Evolutionary conservation across 805 yeast species (phyloP), one percentile per base, ranked within the genome.

Genomic region (Zygosaccharomyces kombuchaensis): DNA sequence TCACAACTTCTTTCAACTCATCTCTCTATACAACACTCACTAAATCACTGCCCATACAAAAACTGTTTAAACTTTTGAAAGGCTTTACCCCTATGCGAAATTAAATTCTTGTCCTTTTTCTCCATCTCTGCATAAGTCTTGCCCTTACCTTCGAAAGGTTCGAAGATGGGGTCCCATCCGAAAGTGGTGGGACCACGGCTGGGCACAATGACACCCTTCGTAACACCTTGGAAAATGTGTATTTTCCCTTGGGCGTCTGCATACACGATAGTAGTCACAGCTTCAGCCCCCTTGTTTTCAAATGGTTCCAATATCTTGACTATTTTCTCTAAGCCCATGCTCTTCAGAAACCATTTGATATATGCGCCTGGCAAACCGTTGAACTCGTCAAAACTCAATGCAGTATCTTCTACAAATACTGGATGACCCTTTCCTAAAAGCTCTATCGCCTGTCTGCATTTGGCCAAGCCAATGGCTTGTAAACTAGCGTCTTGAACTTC

Each of bases 101-200:
- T 85, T 16, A 74, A 63, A 67, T 93, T 90, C 72, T 95, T 93
- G 25, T 75, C 71, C 1, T 65, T 60, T 61, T 85, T 86, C 43
- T 77, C 81, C 90, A 93, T 80, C 66, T 93, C 97, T 9, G 97
- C 98, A 61, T 88, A 90, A 0, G 93, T 85, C 16, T 75, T 68
- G 2, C 96, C 96, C 22, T 71, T 69, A 7, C 58, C 48, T 40
- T 57, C 65, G 1, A 49, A 34, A 2, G 99, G 99, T 68, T 83
- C 75, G 65, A 93, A 93, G 41, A 87, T 70, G 6, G 96, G 81
- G 68, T 93, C 97, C 95, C 96, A 93, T 1, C 99, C 99, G 63
- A 93, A 93, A 48, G 77, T 75, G 10, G 80, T 76, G 6, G 87
- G 87, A 1, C 97, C 97, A 48, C 95, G 71, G 29, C 81, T 74